These are phyloP conservation scores for Thielaviopsis musarum DNA, from an alignment of 2,329 filamentous ascomycete species.

Conservation along the genomic window DNA sequence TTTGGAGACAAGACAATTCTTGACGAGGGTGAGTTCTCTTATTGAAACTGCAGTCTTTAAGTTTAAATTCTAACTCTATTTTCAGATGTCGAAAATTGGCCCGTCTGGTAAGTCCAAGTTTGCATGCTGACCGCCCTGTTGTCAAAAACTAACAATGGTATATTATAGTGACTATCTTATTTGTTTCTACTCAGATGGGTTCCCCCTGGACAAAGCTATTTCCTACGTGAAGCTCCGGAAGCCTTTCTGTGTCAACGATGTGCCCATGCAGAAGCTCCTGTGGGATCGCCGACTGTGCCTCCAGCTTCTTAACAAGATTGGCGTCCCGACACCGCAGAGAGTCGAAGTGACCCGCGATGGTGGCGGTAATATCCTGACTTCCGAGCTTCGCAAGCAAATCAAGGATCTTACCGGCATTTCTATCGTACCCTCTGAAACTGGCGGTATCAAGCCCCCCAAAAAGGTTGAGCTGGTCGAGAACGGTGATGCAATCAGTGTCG, in stretches of 20 bases:
- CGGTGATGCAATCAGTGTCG: slow-evolving; percentile 73
- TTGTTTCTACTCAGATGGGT: slow-evolving; percentile 96
- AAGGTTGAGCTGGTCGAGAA: slow-evolving; percentile 79
- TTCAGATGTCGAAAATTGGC: slow-evolving; percentile 80
- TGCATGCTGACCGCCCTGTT: not conserved
- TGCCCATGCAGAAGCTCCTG: slow-evolving; percentile 91
- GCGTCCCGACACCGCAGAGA: slow-evolving; percentile 74
- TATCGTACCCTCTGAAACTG: slow-evolving; percentile 30
- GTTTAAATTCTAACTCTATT: not conserved
- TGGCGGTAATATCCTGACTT: slow-evolving; percentile 60
- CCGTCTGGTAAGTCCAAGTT: slow-evolving; percentile 47
- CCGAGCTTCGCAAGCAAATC: slow-evolving; percentile 66
- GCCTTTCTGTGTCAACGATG: slow-evolving; percentile 92
- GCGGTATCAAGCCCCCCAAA: slow-evolving; percentile 35
- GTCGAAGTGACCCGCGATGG: slow-evolving; percentile 89
- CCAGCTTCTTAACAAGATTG: slow-evolving; percentile 71
- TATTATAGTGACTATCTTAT: slow-evolving; percentile 65
- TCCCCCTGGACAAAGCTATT: slow-evolving; percentile 91
- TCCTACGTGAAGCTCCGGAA: slow-evolving; percentile 85
- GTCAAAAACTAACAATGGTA: not conserved
- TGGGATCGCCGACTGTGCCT: slow-evolving; percentile 92
- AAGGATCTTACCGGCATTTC: slow-evolving; percentile 64
- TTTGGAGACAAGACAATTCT: slow-evolving; percentile 98
- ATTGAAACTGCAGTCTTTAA: not conserved
- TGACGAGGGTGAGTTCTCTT: slow-evolving; percentile 50